phyloP scores from a whole-genome alignment of 75 land plant species.

The Picea glauca region DNA sequence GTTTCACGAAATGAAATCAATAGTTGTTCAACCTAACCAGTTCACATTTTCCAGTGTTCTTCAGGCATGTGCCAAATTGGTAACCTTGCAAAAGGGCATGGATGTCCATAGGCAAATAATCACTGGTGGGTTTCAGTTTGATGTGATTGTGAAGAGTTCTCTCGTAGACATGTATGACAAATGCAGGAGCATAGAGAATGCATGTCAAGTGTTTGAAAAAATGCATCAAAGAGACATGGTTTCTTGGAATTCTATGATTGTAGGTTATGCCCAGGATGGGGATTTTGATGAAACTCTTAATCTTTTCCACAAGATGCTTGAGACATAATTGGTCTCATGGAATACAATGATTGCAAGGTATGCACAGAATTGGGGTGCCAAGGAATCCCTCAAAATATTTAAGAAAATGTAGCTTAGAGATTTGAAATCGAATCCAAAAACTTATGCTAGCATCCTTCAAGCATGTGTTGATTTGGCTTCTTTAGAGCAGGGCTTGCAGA shows the following conservation, averaged over 20 bases:
- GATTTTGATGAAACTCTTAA: constrained; percentile 21
- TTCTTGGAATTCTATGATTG: constrained; percentile 38
- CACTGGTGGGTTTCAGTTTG: neutral
- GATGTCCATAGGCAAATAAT: neutral
- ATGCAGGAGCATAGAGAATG: constrained; percentile 3
- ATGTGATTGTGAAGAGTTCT: constrained; percentile 5
- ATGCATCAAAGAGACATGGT: constrained; percentile 10
- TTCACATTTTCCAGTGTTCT: constrained; percentile 8
- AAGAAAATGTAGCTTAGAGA: constrained; percentile 26
- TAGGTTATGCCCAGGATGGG: constrained; percentile 30
- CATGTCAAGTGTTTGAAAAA: constrained; percentile 12
- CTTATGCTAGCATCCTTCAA: constrained; percentile 39
- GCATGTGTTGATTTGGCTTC: constrained; percentile 44
- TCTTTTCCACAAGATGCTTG: constrained; percentile 26
- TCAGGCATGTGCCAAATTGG: neutral
- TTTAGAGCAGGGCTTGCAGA: constrained; percentile 40
- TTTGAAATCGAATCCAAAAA: constrained; percentile 26
- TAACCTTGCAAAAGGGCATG: neutral
- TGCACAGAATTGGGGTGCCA: constrained; percentile 29
- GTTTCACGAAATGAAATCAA: constrained; percentile 1
- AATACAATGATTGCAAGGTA: constrained; percentile 48
- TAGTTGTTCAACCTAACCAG: neutral
- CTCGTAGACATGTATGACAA: constrained; percentile 13
- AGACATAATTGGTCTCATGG: constrained; percentile 42
- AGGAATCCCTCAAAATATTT: constrained; percentile 43